A percentile compares a stretch with the other conserved stretches of the same genome.
Evolutionary conservation across 1,139 yeast genomes (phyloP).

Genomic region (Yamadazyma aaseri): DNA sequence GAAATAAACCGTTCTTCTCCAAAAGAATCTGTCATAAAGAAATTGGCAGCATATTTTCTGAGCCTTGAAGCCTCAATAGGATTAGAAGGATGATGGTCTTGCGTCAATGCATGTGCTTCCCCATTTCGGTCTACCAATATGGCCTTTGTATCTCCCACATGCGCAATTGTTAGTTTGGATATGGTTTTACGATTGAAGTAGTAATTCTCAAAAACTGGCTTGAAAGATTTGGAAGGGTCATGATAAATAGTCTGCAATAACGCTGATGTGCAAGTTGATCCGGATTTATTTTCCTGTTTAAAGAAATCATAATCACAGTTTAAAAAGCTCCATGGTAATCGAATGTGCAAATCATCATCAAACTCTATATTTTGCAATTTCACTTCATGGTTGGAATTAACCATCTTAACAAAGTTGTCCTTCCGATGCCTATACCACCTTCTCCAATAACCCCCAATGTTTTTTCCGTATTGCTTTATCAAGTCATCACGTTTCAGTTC

Average conservation of each 20-base stretch:
- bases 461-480: slow-evolving; percentile 47
- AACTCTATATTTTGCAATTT: slow-evolving; percentile 18
- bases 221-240: slow-evolving; percentile 23
- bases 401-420: slow-evolving; percentile 42
- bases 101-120: slow-evolving; percentile 72
- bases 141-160: slow-evolving; percentile 95
- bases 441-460: slow-evolving; percentile 87
- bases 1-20: slow-evolving; percentile 87
- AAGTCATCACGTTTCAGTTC: slow-evolving; percentile 38
- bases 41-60: slow-evolving; percentile 66
- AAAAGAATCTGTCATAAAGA: slow-evolving; percentile 84
- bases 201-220: slow-evolving; percentile 41
- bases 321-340: slow-evolving; percentile 64
- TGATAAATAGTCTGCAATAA: slow-evolving; percentile 57
- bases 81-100: slow-evolving; percentile 84
- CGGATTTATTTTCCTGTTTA: slow-evolving; percentile 45
- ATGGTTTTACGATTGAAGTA: slow-evolving; percentile 74
- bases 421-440: slow-evolving; percentile 61
- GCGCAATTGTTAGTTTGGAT: slow-evolving; percentile 74
- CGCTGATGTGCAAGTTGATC: slow-evolving; percentile 83
- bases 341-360: slow-evolving; percentile 52
- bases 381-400: slow-evolving; percentile 26
- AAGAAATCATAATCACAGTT: slow-evolving; percentile 54
- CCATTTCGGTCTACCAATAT: slow-evolving; percentile 76
- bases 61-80: slow-evolving; percentile 75